Evolutionary conservation across 2,329 filamentous ascomycete genomes (phyloP).

Genomic region (Knufia petricola): DNA sequence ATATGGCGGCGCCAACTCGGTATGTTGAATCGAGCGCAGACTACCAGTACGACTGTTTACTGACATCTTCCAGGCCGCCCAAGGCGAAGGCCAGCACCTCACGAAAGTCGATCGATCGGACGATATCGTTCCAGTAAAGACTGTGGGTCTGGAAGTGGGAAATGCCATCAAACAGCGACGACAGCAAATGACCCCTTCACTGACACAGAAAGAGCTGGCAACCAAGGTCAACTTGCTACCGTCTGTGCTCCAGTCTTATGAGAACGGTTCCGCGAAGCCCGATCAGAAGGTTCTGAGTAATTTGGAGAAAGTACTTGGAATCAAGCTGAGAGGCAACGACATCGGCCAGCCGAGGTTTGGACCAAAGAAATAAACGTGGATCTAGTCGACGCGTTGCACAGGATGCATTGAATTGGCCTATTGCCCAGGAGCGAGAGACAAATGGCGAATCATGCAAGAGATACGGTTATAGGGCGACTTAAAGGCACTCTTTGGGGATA

Average conservation of each 20-base stretch:
- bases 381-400: too few relatives aligned
- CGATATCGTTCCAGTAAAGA: conserved; percentile 96
- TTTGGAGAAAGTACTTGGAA: conserved; percentile 78
- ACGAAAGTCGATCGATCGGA: conserved; percentile 97
- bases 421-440: too few relatives aligned
- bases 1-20: conserved; percentile 63
- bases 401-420: background rate
- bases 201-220: conserved; percentile 84
- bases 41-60: background rate
- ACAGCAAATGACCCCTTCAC: conserved; percentile 76
- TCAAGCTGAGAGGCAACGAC: conserved; percentile 75
- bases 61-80: conserved; percentile 34
- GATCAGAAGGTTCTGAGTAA: conserved; percentile 72
- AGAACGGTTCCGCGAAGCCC: conserved; percentile 65
- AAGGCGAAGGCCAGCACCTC: conserved; percentile 76
- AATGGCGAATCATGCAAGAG: background rate
- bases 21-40: conserved; percentile 42
- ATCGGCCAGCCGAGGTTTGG: conserved; percentile 68
- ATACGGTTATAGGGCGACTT: too few relatives aligned
- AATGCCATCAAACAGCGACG: conserved; percentile 73
- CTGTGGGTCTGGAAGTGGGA: conserved; percentile 69
- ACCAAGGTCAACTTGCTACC: conserved; percentile 83
- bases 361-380: conserved; percentile 58
- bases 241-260: conserved; percentile 71
- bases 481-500: too few relatives aligned